Base-by-base conservation (phyloP, 2,329 filamentous ascomycete species). In the Leptographium galeiforme region DNA sequence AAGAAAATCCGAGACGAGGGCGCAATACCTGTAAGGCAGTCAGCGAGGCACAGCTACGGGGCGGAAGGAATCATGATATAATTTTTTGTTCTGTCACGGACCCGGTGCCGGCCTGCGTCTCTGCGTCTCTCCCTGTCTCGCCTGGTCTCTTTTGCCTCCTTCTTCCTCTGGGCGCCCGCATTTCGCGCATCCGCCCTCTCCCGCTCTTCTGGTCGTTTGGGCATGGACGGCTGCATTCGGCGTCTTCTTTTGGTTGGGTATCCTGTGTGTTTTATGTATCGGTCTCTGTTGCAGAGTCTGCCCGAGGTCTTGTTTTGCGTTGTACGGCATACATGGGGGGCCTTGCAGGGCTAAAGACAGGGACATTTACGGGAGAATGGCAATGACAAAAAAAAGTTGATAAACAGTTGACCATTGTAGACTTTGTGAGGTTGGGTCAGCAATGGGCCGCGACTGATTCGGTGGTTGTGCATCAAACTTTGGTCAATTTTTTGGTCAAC, bases 221-320 rank as follows among this genome's bases (percentile, higher is more conserved):
- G n/a, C 34, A 53, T 18, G 32, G 13, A 41, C 25, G 38, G 41
- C 72, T 76, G 72, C 74, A 77, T 76, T 75, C 71, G 75, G 75
- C 77, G 75, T 78, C 74, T 76, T 72, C 36, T 46, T 45, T 51
- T 53, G 32, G 46, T 50, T 52, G 45, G 53, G 48, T 52, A 46
- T 39, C 38, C 53, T 12, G 16, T 43, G 11, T 44, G 32, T 48
- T 48, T 50, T 53, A 36, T 70, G 69, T 70, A 69, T 65, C 60
- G 65, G 67, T 68, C 66, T 44, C 38, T 48, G 14, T 43, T 18
- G 45, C 25, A 47, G 12, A 51, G 25, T 49, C 44, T 44, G 16
- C 41, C 44, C 44, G 19, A 14, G 43, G 36, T 51, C 44, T 30
- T 52, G 50, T 40, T 33, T 40, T 40, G 19, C 33, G 19, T 52